Evolutionary conservation across 2,329 filamentous ascomycete genomes (phyloP).

Genomic region (Ascochyta rabiei): DNA sequence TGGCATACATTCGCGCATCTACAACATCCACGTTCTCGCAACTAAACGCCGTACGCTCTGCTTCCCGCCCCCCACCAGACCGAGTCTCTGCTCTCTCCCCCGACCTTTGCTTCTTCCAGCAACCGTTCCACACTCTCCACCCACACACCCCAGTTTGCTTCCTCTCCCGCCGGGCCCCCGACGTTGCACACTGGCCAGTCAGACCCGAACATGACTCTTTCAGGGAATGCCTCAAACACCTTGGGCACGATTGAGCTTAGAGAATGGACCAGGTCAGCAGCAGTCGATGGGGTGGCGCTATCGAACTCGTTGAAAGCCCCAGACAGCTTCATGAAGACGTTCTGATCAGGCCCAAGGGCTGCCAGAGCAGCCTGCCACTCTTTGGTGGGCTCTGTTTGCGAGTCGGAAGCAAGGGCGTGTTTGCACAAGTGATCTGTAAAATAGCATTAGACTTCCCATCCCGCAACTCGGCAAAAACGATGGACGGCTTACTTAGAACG

Average conservation of each 20-base stretch:
- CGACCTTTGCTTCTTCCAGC: constrained; percentile 59
- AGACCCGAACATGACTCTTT: constrained; percentile 84
- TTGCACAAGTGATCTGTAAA: constrained; percentile 86
- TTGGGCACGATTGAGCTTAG: constrained; percentile 14
- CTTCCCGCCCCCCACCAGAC: constrained; percentile 77
- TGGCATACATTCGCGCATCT: neutral
- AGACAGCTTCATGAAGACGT: constrained; percentile 89
- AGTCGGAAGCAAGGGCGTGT: constrained; percentile 70
- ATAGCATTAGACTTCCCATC: neutral
- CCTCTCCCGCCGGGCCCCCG: constrained; percentile 59
- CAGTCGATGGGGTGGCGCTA: constrained; percentile 46
- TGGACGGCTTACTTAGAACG: constrained; percentile 68
- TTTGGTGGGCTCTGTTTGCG: constrained; percentile 56
- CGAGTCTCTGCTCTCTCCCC: constrained; percentile 65
- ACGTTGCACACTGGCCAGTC: constrained; percentile 94
- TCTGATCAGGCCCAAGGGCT: constrained; percentile 66
- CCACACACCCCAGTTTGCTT: constrained; percentile 76
- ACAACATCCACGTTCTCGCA: neutral
- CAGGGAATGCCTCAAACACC: constrained; percentile 72
- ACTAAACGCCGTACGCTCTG: constrained; percentile 64
- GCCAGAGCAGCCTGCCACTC: constrained; percentile 74
- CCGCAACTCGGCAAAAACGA: neutral
- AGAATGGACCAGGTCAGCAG: constrained; percentile 27
- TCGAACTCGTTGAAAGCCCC: constrained; percentile 82
- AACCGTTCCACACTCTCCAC: constrained; percentile 70